Percentiles rank a stretch among this genome's conserved stretches.
These are phyloP conservation scores for Nothophytophthora sp. DNA, from an alignment of 352 stramenopile species.

Conservation along the genomic window DNA sequence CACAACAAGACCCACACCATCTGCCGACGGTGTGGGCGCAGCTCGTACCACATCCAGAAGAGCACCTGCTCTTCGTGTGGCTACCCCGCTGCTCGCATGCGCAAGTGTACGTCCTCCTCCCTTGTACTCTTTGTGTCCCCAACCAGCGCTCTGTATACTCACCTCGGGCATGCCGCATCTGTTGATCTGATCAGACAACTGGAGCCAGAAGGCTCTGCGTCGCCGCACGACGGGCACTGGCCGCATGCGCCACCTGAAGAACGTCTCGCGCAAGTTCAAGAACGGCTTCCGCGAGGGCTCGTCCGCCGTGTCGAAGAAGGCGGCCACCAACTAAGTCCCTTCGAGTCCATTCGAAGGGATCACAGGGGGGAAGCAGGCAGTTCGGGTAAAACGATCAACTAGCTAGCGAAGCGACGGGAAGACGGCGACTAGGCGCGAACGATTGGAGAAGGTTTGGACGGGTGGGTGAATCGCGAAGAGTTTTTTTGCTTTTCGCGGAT, in stretches of 20 bases:
- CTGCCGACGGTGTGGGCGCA: slow-evolving; percentile 98
- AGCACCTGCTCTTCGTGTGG: slow-evolving; percentile 98
- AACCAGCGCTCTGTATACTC: background rate
- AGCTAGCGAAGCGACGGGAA: slow-evolving; percentile 37
- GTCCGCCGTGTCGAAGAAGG: slow-evolving; percentile 87
- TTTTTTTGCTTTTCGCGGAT: slow-evolving; percentile 8
- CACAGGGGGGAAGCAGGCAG: slow-evolving; percentile 19
- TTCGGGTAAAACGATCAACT: slow-evolving; percentile 35
- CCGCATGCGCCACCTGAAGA: slow-evolving; percentile 99
- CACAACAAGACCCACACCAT: slow-evolving; percentile 99
- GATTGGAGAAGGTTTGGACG: no score
- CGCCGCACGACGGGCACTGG: slow-evolving; percentile 96
- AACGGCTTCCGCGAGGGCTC: slow-evolving; percentile 99
- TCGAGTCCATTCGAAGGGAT: slow-evolving; percentile 17
- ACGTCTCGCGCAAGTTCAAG: slow-evolving; percentile 98
- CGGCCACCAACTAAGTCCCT: slow-evolving; percentile 85
- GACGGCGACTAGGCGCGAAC: slow-evolving; percentile 19
- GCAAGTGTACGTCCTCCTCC: slow-evolving; percentile 84
- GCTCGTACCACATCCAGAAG: slow-evolving; percentile 99
- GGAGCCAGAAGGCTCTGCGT: slow-evolving; percentile 98
- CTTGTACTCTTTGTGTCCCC: background rate
- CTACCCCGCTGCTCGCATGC: slow-evolving; percentile 98
- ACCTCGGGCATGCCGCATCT: slow-evolving; percentile 3
- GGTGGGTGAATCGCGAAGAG: no score
- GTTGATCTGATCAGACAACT: no score